These are phyloP conservation scores for Aspergillus bridgeri DNA, from an alignment of 495 filamentous ascomycete genomes.

Conservation along the genomic window DNA sequence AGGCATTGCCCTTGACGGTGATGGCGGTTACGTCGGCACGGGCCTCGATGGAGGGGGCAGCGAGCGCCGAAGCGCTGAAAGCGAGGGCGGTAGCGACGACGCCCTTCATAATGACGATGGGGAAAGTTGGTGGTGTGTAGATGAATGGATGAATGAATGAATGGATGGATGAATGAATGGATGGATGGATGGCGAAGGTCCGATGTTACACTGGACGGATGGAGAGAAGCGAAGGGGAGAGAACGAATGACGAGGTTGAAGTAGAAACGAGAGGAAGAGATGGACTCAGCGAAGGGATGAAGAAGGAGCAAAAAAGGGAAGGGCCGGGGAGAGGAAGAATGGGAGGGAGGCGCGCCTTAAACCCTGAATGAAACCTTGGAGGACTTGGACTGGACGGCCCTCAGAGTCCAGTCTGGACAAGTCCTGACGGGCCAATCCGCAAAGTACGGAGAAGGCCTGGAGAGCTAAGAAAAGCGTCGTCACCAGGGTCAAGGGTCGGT, in stretches of 20 bases:
- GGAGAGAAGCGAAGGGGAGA: neutral
- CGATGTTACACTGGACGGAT: too few relatives aligned
- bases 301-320: neutral
- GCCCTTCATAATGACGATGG: slow-evolving; percentile 51
- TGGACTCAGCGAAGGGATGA: neutral
- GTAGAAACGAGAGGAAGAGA: neutral
- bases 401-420: too few relatives aligned
- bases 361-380: too few relatives aligned
- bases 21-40: slow-evolving; percentile 49
- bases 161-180: too few relatives aligned
- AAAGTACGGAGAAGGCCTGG: too few relatives aligned
- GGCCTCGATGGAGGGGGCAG: slow-evolving; percentile 48
- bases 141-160: too few relatives aligned
- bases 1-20: slow-evolving; percentile 67
- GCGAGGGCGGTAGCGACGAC: slow-evolving; percentile 52
- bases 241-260: neutral
- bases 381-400: too few relatives aligned
- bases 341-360: neutral
- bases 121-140: too few relatives aligned
- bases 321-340: neutral
- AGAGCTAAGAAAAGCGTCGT: too few relatives aligned
- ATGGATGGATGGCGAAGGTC: too few relatives aligned
- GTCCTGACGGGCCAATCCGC: too few relatives aligned
- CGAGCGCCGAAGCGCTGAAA: slow-evolving; percentile 46
- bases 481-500: too few relatives aligned